phyloP scores from a whole-genome alignment of 805 yeast genomes.

The Lipomyces chichibuensis region DNA sequence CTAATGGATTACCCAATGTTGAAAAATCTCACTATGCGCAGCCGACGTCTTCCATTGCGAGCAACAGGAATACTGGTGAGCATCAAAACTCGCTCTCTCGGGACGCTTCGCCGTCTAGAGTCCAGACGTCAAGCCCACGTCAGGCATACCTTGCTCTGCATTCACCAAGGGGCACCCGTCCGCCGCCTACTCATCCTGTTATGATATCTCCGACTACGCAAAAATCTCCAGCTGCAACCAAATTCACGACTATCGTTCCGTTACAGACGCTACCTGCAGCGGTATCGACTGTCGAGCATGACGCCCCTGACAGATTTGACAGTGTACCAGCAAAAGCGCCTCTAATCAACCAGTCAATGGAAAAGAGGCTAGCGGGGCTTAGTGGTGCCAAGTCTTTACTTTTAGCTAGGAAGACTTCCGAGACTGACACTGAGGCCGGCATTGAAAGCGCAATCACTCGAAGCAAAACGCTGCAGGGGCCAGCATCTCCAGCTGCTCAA shows the following conservation, averaged over 20 bases:
- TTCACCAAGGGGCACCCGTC: background rate
- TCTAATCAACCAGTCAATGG: slow-evolving; percentile 29
- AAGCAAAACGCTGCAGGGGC: background rate
- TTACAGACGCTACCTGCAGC: slow-evolving; percentile 6
- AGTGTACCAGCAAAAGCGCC: slow-evolving; percentile 31
- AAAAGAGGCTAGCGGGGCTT: slow-evolving; percentile 8
- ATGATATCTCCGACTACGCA: slow-evolving; percentile 3
- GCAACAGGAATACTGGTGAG: background rate
- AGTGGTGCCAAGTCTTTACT: slow-evolving; percentile 19
- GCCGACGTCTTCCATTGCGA: background rate
- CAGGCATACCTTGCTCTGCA: slow-evolving; percentile 8
- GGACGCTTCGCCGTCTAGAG: background rate
- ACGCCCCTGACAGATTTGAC: slow-evolving; percentile 12
- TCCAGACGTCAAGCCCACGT: background rate
- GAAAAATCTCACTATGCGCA: background rate
- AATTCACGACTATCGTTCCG: slow-evolving; percentile 12
- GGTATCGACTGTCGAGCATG: slow-evolving; percentile 1
- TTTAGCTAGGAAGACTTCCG: slow-evolving; percentile 9
- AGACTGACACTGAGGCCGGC: background rate
- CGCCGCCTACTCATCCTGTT: slow-evolving; percentile 9
- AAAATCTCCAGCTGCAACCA: background rate
- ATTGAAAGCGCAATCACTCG: background rate
- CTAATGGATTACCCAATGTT: background rate
- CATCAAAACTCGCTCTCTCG: background rate
- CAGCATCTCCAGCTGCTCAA: background rate